Evolutionary conservation across 805 yeast species (phyloP).

Genomic region (Barnettozyma pratensis): DNA sequence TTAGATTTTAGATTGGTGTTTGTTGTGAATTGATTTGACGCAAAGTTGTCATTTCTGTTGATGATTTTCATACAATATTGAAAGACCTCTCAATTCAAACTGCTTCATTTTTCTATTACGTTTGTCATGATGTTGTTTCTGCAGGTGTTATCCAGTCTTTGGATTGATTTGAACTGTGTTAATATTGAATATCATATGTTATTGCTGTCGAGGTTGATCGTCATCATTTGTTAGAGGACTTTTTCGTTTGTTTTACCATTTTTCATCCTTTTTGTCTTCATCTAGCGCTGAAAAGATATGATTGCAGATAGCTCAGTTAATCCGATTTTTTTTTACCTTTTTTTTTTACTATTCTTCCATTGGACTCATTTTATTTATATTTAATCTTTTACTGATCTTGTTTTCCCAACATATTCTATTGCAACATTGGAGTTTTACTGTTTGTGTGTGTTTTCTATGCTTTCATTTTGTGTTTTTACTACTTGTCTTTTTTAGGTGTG

Average conservation of each 20-base stretch:
- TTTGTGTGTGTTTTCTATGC: neutral
- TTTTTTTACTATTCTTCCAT: too few relatives aligned
- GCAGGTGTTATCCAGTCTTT: too few relatives aligned
- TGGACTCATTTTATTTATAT: neutral
- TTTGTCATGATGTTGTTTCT: too few relatives aligned
- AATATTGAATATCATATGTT: neutral
- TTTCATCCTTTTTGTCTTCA: neutral
- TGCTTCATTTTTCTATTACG: too few relatives aligned
- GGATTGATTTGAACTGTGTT: too few relatives aligned
- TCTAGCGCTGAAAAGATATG: neutral
- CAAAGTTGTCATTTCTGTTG: neutral
- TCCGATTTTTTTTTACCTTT: too few relatives aligned
- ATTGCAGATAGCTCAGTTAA: too few relatives aligned
- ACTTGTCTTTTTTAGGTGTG: neutral
- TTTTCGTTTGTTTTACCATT: neutral
- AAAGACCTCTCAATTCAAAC: too few relatives aligned
- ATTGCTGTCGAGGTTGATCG: neutral
- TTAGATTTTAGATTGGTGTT: too few relatives aligned
- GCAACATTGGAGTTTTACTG: neutral
- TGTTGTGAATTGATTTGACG: neutral
- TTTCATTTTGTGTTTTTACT: neutral
- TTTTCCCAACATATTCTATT: neutral
- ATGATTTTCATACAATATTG: neutral
- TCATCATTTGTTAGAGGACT: neutral
- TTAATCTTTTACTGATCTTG: neutral